phyloP scores from a whole-genome alignment of 2,329 filamentous ascomycete genomes.

The Sclerotinia minor region DNA sequence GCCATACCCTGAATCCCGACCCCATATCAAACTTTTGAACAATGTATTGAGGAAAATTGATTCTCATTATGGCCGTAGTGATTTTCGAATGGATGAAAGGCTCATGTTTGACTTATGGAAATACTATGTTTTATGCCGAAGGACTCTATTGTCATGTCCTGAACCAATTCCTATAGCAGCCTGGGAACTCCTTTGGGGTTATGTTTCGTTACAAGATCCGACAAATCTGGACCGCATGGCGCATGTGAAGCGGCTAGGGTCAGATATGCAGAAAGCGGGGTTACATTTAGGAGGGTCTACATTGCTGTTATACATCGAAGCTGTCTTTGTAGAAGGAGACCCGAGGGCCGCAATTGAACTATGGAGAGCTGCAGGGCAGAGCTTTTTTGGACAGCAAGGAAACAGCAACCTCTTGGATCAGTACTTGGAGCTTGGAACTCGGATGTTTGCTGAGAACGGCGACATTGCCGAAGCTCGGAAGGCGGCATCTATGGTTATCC shows the following conservation, averaged over 20 bases:
- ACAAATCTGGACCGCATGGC: constrained; percentile 56
- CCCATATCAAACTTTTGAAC: constrained; percentile 5
- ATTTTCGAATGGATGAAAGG: constrained; percentile 12
- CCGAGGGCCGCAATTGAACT: constrained; percentile 43
- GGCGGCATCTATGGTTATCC: constrained; percentile 55
- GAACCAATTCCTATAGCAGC: constrained; percentile 58
- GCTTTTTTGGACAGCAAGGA: constrained; percentile 13
- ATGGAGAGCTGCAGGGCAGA: constrained; percentile 44
- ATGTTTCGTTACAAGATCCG: constrained; percentile 51
- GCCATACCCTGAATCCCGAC: not conserved
- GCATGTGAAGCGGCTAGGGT: constrained; percentile 61
- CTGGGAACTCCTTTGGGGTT: constrained; percentile 67
- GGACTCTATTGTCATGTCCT: constrained; percentile 49
- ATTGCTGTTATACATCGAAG: constrained; percentile 67
- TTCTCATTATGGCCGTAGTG: constrained; percentile 1
- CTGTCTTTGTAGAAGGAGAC: constrained; percentile 63
- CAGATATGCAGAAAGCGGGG: constrained; percentile 64
- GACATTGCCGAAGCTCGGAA: constrained; percentile 60
- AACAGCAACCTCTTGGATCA: constrained; percentile 43
- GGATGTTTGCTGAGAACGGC: constrained; percentile 60
- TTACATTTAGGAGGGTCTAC: constrained; percentile 57
- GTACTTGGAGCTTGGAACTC: constrained; percentile 66
- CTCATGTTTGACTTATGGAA: constrained; percentile 43
- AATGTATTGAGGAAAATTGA: not conserved
- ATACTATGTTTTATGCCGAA: constrained; percentile 52